A percentile compares a stretch with the other conserved stretches of the same genome.
phyloP scores from a whole-genome alignment of 768 basidiomycete genomes.

The Agaricus sinodeliciosus region DNA sequence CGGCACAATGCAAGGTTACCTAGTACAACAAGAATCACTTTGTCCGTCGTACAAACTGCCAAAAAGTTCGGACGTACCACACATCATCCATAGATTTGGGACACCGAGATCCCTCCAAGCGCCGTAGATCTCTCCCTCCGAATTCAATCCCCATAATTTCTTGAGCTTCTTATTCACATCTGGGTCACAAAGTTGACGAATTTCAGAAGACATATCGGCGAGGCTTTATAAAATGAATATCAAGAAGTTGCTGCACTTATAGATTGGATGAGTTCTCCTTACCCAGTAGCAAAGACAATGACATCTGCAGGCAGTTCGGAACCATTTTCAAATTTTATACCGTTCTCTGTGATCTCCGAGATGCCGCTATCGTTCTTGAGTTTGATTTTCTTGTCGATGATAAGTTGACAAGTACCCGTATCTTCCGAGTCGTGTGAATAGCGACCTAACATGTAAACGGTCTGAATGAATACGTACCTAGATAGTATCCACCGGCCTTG shows the following conservation, averaged over 20 bases:
- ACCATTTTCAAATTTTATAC: slow-evolving; percentile 44
- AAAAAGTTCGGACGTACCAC: slow-evolving; percentile 25
- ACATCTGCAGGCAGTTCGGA: slow-evolving; percentile 44
- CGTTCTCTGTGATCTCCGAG: slow-evolving; percentile 33
- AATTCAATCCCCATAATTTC: slow-evolving; percentile 54
- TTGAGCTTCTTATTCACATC: slow-evolving; percentile 39
- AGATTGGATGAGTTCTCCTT: slow-evolving; percentile 10
- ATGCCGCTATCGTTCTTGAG: slow-evolving; percentile 56
- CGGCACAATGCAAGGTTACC: slow-evolving; percentile 56
- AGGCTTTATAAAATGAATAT: slow-evolving; percentile 25
- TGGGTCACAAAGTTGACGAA: slow-evolving; percentile 41
- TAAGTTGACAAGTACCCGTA: slow-evolving; percentile 52
- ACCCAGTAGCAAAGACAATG: slow-evolving; percentile 57
- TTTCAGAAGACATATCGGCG: slow-evolving; percentile 29
- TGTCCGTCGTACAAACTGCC: neutral
- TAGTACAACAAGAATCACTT: slow-evolving; percentile 10
- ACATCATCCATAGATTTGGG: slow-evolving; percentile 51
- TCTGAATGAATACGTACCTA: slow-evolving; percentile 18
- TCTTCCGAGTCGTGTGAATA: slow-evolving; percentile 26
- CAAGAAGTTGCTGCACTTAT: neutral
- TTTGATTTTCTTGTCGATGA: slow-evolving; percentile 66
- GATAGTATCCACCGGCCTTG: slow-evolving; percentile 31
- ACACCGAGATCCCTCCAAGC: slow-evolving; percentile 45
- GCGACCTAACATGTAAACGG: neutral
- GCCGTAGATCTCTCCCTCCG: slow-evolving; percentile 56